phyloP scores from a whole-genome alignment of 139 green algal species.

The Auxenochlorella pyrenoidosa region DNA sequence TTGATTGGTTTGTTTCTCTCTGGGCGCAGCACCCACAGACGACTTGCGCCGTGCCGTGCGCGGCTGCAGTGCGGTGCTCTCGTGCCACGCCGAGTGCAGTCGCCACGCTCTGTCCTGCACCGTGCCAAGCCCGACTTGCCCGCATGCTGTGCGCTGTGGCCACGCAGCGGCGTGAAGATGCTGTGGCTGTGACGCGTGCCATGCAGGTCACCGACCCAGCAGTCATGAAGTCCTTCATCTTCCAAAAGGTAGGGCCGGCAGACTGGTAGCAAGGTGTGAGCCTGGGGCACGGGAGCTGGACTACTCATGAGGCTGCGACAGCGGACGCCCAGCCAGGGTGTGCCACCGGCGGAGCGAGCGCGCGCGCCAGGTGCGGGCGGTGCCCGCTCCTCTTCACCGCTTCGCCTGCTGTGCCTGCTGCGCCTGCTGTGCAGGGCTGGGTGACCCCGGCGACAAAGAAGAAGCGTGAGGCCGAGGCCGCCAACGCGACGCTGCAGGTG shows the following conservation, averaged over 20 bases:
- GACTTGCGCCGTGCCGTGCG: too few relatives aligned
- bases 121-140: too few relatives aligned
- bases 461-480: slow-evolving; percentile 65
- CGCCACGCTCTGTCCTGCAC: too few relatives aligned
- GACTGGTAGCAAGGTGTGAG: too few relatives aligned
- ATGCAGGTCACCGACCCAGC: slow-evolving; percentile 80
- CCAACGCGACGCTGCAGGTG: slow-evolving; percentile 93
- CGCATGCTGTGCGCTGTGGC: too few relatives aligned
- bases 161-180: too few relatives aligned
- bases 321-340: background rate
- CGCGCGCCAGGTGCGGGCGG: background rate
- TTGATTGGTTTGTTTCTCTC: too few relatives aligned
- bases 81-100: too few relatives aligned
- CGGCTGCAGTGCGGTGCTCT: too few relatives aligned
- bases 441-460: slow-evolving; percentile 61
- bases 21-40: too few relatives aligned
- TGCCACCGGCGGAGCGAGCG: background rate
- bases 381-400: background rate
- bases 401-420: background rate
- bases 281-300: too few relatives aligned
- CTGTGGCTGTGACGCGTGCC: too few relatives aligned
- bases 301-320: background rate
- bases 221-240: slow-evolving; percentile 94
- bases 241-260: slow-evolving; percentile 81
- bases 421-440: slow-evolving; percentile 36